Base-by-base conservation (phyloP, 2,329 filamentous ascomycete genomes). In the Trichoderma harzianum region DNA sequence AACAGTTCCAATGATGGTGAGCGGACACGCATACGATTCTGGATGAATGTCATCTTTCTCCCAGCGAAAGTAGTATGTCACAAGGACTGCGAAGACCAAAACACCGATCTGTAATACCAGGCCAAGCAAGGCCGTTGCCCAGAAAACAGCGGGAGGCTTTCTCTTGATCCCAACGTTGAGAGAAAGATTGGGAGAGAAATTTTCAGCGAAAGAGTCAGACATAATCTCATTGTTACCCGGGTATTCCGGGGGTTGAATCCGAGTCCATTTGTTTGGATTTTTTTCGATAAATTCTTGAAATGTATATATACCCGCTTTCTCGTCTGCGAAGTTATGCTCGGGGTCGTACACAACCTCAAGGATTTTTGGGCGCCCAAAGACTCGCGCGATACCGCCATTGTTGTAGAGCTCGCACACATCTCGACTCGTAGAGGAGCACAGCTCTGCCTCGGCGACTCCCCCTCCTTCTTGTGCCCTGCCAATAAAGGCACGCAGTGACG, bases 391-490 rank as follows among this genome's bases (percentile, higher is more conserved):
- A 4, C 21, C 64, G 16, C 64, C 64, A 4, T 67, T 67, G 16
- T 67, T n/a, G 5, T 67, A 58, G 18, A 67, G 64, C 3, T 67
- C 64, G 3, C 64, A 67, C 24, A 67, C 64, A 28, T 67, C 64
- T 3, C 51, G 51, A 7, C 64, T 58, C 7, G 64, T 67, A 21
- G 64, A 67, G 11, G 64, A 67, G 34, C 64, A 67, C 7, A 67
- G 51, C 18, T 67, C 64, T 39, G 64, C 64, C 6, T 67, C 64
- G 12, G 64, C 64, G 3, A 6, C 10, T 2, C 64, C 64, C 1
- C 64, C 24, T 6, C 64, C 64, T 26, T 67, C 64, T 43, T 67
- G 64, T 21, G 64, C 51, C 1, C 64, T 26, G 18, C 64, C 51
- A 24, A 67, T 67, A 11, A 67, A 58, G 11, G 64, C 64, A 4